These are phyloP conservation scores for Sclerotinia spermophila DNA, from an alignment of 2,329 filamentous ascomycete species.

Conservation along the genomic window DNA sequence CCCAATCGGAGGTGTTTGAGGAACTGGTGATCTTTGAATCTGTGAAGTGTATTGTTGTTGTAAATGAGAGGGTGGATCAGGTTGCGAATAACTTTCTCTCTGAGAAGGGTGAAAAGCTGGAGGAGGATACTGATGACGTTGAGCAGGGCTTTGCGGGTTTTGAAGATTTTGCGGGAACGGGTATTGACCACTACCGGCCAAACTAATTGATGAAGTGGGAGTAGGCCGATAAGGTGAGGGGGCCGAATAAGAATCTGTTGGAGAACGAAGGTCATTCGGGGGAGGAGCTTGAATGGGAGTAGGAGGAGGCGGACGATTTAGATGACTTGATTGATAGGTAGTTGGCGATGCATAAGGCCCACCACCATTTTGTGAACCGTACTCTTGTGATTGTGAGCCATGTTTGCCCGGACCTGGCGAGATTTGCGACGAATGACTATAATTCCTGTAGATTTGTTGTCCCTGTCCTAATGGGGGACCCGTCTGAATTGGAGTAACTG, in stretches of 20 bases:
- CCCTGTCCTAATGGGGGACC: conserved; percentile 23
- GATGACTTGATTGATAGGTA: conserved; percentile 34
- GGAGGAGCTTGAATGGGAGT: conserved; percentile 43
- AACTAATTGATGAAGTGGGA: conserved; percentile 32
- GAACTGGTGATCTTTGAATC: conserved; percentile 32
- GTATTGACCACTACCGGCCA: conserved; percentile 30
- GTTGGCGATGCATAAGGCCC: conserved; percentile 36
- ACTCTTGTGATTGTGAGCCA: conserved; percentile 34
- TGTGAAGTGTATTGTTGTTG: conserved; percentile 35
- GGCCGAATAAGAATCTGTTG: conserved; percentile 39
- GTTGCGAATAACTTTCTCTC: conserved; percentile 35
- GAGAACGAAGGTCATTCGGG: conserved; percentile 42
- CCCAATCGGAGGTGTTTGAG: conserved; percentile 38
- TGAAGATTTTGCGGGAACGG: conserved; percentile 35
- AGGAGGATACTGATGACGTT: conserved; percentile 35
- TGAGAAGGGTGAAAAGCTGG: conserved; percentile 25
- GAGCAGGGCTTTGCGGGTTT: conserved; percentile 36
- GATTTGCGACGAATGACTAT: conserved; percentile 32
- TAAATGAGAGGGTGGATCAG: conserved; percentile 28
- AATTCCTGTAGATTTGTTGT: conserved; percentile 34
- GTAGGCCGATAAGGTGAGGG: conserved; percentile 38
- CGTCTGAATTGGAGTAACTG: conserved; percentile 35
- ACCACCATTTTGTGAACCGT: conserved; percentile 29
- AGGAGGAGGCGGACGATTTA: conserved; percentile 38
- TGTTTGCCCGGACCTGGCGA: conserved; percentile 35